These are phyloP conservation scores for Perkinsus chesapeaki DNA, from an alignment of 169 alveolate genomes.

Conservation along the genomic window DNA sequence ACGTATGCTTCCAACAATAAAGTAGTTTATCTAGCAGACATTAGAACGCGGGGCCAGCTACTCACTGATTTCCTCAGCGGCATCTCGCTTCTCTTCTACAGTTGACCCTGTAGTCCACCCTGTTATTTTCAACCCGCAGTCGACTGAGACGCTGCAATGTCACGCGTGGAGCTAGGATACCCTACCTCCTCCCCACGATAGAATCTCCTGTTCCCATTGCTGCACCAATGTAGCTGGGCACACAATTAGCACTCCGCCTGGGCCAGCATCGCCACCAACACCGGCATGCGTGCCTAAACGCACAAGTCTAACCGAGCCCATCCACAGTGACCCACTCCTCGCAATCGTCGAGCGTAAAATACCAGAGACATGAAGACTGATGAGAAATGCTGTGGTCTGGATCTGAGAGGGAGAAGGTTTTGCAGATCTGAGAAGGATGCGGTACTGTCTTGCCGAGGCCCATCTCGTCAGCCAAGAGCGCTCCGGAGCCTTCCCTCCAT, in stretches of 20 bases:
- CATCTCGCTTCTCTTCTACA: not conserved
- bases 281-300: not conserved
- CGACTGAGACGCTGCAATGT: not conserved
- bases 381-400: not conserved
- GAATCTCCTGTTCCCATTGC: constrained; percentile 41
- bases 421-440: not conserved
- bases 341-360: not conserved
- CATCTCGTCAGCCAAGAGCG: constrained; percentile 58
- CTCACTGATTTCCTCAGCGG: not conserved
- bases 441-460: constrained; percentile 52
- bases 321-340: not conserved
- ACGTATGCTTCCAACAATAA: too few species aligned
- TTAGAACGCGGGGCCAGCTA: too few species aligned
- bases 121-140: not conserved
- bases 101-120: not conserved
- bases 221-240: constrained; percentile 43
- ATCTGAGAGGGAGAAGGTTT: not conserved
- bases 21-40: too few species aligned
- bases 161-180: not conserved
- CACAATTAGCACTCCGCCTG: constrained; percentile 10
- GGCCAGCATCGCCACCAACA: not conserved
- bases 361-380: not conserved
- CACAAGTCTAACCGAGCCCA: not conserved
- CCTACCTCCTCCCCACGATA: constrained; percentile 21
- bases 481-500: constrained; percentile 46